Conservation (phyloP, 768 basidiomycete species). For the Naematelia encephala region DNA sequence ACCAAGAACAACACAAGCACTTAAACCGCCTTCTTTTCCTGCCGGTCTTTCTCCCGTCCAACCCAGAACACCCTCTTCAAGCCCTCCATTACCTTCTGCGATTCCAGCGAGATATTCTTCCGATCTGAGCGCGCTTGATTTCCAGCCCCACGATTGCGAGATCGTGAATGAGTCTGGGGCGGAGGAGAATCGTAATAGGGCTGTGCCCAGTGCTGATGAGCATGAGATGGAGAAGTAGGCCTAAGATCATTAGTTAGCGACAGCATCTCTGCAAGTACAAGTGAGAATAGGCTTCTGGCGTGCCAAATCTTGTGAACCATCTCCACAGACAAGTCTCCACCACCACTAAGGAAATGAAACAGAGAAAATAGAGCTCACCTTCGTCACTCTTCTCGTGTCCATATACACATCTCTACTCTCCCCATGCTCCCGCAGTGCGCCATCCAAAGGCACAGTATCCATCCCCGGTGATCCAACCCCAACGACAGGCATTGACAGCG, state of each 20-base stretch:
- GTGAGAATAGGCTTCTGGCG: neutral
- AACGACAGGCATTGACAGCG: neutral
- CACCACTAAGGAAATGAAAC: neutral
- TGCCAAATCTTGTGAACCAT: too few relatives aligned
- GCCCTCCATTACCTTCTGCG: slow-evolving; percentile 17
- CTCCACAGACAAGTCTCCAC: too few relatives aligned
- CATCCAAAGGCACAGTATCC: neutral
- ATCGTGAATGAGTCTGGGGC: slow-evolving; percentile 80
- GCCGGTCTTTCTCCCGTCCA: slow-evolving; percentile 50
- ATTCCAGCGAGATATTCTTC: slow-evolving; percentile 53
- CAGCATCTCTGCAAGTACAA: too few relatives aligned
- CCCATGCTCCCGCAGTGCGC: neutral
- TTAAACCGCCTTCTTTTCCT: slow-evolving; percentile 58
- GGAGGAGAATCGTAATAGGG: slow-evolving; percentile 77
- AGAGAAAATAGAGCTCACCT: slow-evolving; percentile 20
- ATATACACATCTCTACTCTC: slow-evolving; percentile 12
- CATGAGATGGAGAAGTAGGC: slow-evolving; percentile 84
- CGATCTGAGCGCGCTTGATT: slow-evolving; percentile 60
- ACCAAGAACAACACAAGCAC: slow-evolving; percentile 76
- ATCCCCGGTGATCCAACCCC: neutral
- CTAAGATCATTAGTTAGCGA: slow-evolving; percentile 40
- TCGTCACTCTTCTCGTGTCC: slow-evolving; percentile 38
- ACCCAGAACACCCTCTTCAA: slow-evolving; percentile 51
- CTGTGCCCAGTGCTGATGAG: slow-evolving; percentile 73
- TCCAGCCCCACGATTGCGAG: slow-evolving; percentile 93